Percentiles rank a stretch among this genome's conserved stretches.
Conservation (phyloP, 1,284 basidiomycete species). For the Cryptococcus sp. region DNA sequence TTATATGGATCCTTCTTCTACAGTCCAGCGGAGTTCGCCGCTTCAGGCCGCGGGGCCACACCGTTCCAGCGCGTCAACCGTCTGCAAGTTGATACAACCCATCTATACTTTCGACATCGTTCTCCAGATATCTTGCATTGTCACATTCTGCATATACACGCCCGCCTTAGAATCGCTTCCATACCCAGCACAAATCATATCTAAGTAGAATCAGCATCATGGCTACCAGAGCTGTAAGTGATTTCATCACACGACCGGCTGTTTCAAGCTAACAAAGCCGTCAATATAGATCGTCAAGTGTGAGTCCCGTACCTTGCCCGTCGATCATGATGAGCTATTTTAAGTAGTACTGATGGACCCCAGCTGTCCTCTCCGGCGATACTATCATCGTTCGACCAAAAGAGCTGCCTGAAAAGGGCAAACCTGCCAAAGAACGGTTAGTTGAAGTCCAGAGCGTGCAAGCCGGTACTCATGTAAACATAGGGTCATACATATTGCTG, state of each 20-base stretch:
- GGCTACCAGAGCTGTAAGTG: conserved; percentile 44
- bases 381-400: conserved; percentile 71
- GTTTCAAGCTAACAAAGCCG: conserved; percentile 6
- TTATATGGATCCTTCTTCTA: too few species aligned
- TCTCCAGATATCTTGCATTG: too few species aligned
- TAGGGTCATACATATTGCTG: conserved; percentile 80
- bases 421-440: conserved; percentile 80
- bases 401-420: conserved; percentile 69
- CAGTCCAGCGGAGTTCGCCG: too few species aligned
- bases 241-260: background rate
- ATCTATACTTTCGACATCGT: too few species aligned
- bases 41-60: too few species aligned
- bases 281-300: conserved; percentile 43
- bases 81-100: too few species aligned
- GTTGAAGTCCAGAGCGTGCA: conserved; percentile 9
- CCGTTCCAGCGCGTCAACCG: too few species aligned
- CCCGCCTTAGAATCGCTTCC: too few species aligned
- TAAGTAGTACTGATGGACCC: background rate
- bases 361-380: conserved; percentile 84
- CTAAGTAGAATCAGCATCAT: conserved; percentile 11
- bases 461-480: background rate
- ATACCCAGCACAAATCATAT: too few species aligned
- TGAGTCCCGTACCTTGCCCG: conserved; percentile 11
- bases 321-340: background rate
- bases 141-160: too few species aligned